phyloP scores from a whole-genome alignment of 306 rosid species.

The Dryas alaskensis region DNA sequence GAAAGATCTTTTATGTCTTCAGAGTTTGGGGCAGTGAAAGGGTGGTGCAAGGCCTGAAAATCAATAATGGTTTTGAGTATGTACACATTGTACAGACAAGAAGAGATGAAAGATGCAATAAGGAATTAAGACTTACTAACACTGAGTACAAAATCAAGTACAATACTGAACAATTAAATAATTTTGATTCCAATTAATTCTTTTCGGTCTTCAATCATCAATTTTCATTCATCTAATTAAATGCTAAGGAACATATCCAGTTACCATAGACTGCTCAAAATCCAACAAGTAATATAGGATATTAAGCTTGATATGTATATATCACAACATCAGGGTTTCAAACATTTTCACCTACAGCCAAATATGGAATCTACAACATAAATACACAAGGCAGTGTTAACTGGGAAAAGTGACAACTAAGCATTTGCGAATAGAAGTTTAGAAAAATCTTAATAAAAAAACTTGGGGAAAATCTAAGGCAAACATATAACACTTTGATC shows the following conservation, averaged over 20 bases:
- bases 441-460: too few species aligned
- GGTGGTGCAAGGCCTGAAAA: conserved; percentile 87
- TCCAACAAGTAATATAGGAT: too few species aligned
- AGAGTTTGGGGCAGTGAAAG: conserved; percentile 97
- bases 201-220: not conserved
- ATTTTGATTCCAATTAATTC: not conserved
- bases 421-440: not conserved
- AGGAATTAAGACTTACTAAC: not conserved
- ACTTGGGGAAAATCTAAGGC: not conserved
- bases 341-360: not conserved
- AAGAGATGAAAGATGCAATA: not conserved
- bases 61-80: conserved; percentile 6
- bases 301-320: too few species aligned
- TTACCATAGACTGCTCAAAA: too few species aligned
- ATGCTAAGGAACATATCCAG: not conserved
- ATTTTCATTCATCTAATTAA: not conserved
- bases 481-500: not conserved
- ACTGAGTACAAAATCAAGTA: not conserved
- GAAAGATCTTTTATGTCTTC: conserved; percentile 83
- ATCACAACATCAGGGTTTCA: not conserved
- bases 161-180: not conserved
- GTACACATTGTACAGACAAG: not conserved
- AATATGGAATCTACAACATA: not conserved
- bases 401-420: not conserved
- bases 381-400: not conserved